Percentiles rank a stretch among this genome's conserved stretches.
These are phyloP conservation scores for Perkinsus olseni DNA, from an alignment of 169 alveolate species.

Conservation along the genomic window DNA sequence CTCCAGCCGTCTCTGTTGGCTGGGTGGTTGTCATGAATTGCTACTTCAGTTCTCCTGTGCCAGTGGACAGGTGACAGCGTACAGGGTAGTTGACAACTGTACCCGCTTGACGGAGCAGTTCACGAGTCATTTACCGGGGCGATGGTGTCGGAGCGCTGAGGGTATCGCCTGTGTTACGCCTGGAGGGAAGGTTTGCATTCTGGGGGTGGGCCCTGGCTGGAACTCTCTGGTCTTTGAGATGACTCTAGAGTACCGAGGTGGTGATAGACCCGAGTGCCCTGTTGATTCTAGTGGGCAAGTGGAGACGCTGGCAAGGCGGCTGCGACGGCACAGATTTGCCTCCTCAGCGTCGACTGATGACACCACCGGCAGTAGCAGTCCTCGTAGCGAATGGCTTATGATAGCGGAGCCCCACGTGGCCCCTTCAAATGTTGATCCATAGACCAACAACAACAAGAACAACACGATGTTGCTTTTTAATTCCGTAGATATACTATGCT, in stretches of 20 bases:
- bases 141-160: neutral
- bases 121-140: neutral
- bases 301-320: neutral
- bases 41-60: neutral
- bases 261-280: neutral
- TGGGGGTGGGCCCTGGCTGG: neutral
- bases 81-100: neutral
- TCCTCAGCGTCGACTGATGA: neutral
- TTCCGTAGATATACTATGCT: no score
- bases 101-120: neutral
- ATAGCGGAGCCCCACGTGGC: neutral
- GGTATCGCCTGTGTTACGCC: neutral
- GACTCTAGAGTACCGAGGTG: neutral
- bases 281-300: neutral
- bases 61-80: neutral
- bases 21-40: neutral
- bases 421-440: no score
- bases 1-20: neutral
- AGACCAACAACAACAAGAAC: no score
- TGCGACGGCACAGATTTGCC: neutral
- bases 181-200: neutral
- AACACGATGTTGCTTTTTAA: no score
- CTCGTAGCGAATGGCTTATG: neutral
- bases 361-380: neutral
- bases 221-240: neutral